phyloP scores from a whole-genome alignment of 768 basidiomycete genomes.

The Calocybe cyanea region DNA sequence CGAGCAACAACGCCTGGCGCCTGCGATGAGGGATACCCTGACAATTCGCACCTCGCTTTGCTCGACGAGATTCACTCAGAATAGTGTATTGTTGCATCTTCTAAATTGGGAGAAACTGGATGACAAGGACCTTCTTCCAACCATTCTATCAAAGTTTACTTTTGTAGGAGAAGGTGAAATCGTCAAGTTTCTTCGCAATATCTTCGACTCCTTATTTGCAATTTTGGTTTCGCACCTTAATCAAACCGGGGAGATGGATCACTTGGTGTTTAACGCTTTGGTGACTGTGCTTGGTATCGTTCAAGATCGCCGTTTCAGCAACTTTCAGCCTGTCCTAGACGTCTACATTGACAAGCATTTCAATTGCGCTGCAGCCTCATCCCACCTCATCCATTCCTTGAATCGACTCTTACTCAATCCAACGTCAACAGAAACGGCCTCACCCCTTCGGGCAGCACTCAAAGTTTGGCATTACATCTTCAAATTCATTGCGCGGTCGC shows the following conservation, averaged over 20 bases:
- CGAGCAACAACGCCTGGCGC: slow-evolving; percentile 61
- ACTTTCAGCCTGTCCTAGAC: slow-evolving; percentile 91
- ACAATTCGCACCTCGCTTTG: slow-evolving; percentile 86
- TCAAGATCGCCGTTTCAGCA: slow-evolving; percentile 91
- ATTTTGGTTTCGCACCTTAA: slow-evolving; percentile 78
- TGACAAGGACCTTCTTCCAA: slow-evolving; percentile 62
- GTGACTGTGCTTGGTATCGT: slow-evolving; percentile 90
- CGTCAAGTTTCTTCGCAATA: slow-evolving; percentile 86
- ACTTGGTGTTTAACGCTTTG: slow-evolving; percentile 84
- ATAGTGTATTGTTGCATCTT: slow-evolving; percentile 74
- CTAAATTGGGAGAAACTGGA: slow-evolving; percentile 75
- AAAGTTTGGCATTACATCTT: slow-evolving; percentile 98
- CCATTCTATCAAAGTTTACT: slow-evolving; percentile 77
- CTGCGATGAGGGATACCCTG: slow-evolving; percentile 73
- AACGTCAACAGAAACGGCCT: slow-evolving; percentile 66
- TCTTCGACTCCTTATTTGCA: slow-evolving; percentile 90
- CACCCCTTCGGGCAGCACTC: slow-evolving; percentile 79
- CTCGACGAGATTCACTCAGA: slow-evolving; percentile 91
- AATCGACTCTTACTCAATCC: slow-evolving; percentile 75
- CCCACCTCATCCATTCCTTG: slow-evolving; percentile 86
- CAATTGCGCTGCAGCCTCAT: slow-evolving; percentile 72
- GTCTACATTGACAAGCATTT: slow-evolving; percentile 93
- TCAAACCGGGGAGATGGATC: slow-evolving; percentile 74
- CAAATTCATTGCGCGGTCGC: slow-evolving; percentile 88
- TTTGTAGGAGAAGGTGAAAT: slow-evolving; percentile 95